Evolutionary conservation across 2,329 filamentous ascomycete genomes (phyloP).

Genomic region (Fusarium setosum): DNA sequence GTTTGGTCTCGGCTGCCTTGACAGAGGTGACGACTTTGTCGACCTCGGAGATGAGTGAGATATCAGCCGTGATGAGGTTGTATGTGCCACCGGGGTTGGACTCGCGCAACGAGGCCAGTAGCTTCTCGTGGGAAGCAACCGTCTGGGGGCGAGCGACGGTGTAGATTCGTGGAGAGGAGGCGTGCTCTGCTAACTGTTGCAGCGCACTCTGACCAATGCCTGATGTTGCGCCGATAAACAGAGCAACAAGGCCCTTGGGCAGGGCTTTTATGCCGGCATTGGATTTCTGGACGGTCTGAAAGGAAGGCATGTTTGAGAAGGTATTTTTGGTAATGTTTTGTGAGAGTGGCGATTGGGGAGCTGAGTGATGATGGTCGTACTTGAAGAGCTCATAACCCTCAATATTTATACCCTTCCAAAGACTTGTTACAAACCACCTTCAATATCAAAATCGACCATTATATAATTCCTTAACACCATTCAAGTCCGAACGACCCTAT

Average conservation of each 20-base stretch:
- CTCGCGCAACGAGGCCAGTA: neutral
- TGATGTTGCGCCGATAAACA: slow-evolving; percentile 26
- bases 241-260: neutral
- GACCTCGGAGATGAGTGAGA: neutral
- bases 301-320: neutral
- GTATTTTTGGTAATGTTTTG: neutral
- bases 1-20: neutral
- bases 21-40: neutral
- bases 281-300: neutral
- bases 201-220: slow-evolving; percentile 31
- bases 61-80: slow-evolving; percentile 3
- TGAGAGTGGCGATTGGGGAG: neutral
- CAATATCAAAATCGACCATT: neutral
- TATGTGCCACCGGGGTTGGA: neutral
- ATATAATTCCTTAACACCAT: neutral
- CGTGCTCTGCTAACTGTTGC: slow-evolving; percentile 11
- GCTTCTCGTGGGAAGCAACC: neutral
- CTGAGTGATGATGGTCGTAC: neutral
- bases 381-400: neutral
- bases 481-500: neutral
- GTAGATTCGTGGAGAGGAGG: slow-evolving; percentile 24
- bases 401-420: neutral
- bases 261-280: neutral
- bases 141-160: slow-evolving; percentile 9
- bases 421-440: neutral